Base-by-base conservation (phyloP, 2,329 filamentous ascomycete genomes). In the Alternaria ventricosa region DNA sequence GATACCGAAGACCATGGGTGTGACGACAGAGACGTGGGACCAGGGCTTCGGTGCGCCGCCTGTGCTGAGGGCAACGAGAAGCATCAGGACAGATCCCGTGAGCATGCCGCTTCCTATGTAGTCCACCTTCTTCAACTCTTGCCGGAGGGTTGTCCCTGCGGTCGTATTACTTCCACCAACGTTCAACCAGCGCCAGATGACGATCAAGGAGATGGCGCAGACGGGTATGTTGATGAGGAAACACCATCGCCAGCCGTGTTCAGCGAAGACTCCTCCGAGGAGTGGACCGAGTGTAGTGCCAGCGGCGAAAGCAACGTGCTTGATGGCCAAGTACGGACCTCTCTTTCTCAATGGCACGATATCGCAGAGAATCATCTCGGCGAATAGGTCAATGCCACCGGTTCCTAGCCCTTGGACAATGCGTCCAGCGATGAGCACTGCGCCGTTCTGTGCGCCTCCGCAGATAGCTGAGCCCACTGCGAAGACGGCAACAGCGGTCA, bases 351-450 rank as follows among this genome's bases (percentile, higher is more conserved):
- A 73, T 0, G 85, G 82, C 0, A 87, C 81, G 4, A 87, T 71
- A 59, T 87, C 86, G 23, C 80, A 84, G 8, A 86, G 77, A 18
- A 88, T 81, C 55, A 87, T 80, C 23, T 84, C 82, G 5, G 82
- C 77, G 3, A 87, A 74, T 44, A 84, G 71, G 54, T 79, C 80
- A 65, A 84, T 80, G 0, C 84, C 85, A 2, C 82, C 84, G 2
- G 76, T 81, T 0, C 84, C 85, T 2, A 85, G 69, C 0, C 88
- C 88, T 60, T 89, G 87, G 1, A 90, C 73, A 0, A 82, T 81
- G 1, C 87, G 82, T n/a, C 86, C 86, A 64, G 80, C 82, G 13
- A 90, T 87, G 3, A 91, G 77, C 71, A 84, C 83, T 0, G 66
- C 70, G 1, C 77, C 78, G 8, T 67, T 82, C 0, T 70, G 79